Evolutionary conservation across 441 rosid species (phyloP).

Genomic region (Metrosideros polymorpha): DNA sequence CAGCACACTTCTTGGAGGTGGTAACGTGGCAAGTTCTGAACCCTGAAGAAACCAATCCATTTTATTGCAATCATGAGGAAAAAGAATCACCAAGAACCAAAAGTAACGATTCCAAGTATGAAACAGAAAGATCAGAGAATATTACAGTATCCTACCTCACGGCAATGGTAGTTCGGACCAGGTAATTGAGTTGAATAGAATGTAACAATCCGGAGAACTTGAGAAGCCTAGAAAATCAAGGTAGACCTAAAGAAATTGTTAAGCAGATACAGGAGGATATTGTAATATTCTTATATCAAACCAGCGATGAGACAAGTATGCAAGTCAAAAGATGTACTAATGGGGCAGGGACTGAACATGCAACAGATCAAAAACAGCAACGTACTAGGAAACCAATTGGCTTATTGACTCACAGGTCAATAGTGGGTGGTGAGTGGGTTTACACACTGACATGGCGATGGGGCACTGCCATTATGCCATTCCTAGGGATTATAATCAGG

Average conservation of each 20-base stretch:
- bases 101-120: background rate
- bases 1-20: conserved; percentile 25
- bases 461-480: background rate
- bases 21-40: conserved; percentile 32
- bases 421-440: background rate
- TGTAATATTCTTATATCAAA: background rate
- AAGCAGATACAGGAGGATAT: background rate
- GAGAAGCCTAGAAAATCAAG: conserved; percentile 1
- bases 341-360: background rate
- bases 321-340: background rate
- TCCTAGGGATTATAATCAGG: background rate
- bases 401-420: background rate
- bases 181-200: conserved; percentile 2
- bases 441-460: background rate
- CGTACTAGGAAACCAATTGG: background rate
- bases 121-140: background rate
- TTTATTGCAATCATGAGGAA: background rate
- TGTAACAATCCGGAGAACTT: background rate
- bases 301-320: background rate
- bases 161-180: background rate
- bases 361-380: background rate
- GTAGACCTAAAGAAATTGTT: conserved; percentile 3
- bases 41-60: conserved; percentile 21
- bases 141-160: background rate
- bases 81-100: background rate